A percentile compares a stretch with the other conserved stretches of the same genome.
Conservation (phyloP, 768 basidiomycete species). For the Fistulinella prunicolor region DNA sequence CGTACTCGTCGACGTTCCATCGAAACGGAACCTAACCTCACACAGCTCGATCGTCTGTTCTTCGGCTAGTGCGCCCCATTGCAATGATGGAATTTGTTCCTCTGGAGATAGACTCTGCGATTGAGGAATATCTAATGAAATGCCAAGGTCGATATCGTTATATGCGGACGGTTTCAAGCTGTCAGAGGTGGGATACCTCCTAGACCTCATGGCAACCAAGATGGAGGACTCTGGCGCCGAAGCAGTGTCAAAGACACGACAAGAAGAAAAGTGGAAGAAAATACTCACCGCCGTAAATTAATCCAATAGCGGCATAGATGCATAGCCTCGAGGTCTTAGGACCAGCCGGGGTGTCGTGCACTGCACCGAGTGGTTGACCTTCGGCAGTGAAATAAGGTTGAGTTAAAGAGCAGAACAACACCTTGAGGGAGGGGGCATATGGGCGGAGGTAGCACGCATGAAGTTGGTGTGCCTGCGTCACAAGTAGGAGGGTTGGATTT, state of each 20-base stretch:
- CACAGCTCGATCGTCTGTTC: slow-evolving; percentile 59
- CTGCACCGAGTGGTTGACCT: slow-evolving; percentile 29
- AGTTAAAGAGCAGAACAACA: slow-evolving; percentile 48
- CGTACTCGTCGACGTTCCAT: slow-evolving; percentile 45
- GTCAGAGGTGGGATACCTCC: slow-evolving; percentile 42
- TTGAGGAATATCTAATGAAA: slow-evolving; percentile 26
- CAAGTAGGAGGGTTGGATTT: slow-evolving; percentile 55
- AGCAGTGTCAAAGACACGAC: neutral
- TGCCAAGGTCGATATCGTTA: slow-evolving; percentile 42
- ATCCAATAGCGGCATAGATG: slow-evolving; percentile 54
- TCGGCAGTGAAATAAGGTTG: slow-evolving; percentile 39
- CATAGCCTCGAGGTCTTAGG: slow-evolving; percentile 47
- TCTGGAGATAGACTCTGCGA: slow-evolving; percentile 16
- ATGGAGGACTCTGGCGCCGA: slow-evolving; percentile 48
- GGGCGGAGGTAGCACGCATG: slow-evolving; percentile 54
- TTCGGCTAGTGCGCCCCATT: slow-evolving; percentile 59
- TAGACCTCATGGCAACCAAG: slow-evolving; percentile 61
- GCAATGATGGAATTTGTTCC: slow-evolving; percentile 24
- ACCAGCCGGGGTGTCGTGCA: slow-evolving; percentile 30
- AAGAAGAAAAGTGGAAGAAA: neutral
- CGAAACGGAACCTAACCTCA: slow-evolving; percentile 53
- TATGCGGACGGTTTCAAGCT: slow-evolving; percentile 25
- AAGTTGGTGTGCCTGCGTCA: slow-evolving; percentile 61
- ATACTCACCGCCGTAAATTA: slow-evolving; percentile 54
- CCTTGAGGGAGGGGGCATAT: slow-evolving; percentile 41